Evolutionary conservation across 768 basidiomycete species (phyloP).

Genomic region (Lactarius sp.): DNA sequence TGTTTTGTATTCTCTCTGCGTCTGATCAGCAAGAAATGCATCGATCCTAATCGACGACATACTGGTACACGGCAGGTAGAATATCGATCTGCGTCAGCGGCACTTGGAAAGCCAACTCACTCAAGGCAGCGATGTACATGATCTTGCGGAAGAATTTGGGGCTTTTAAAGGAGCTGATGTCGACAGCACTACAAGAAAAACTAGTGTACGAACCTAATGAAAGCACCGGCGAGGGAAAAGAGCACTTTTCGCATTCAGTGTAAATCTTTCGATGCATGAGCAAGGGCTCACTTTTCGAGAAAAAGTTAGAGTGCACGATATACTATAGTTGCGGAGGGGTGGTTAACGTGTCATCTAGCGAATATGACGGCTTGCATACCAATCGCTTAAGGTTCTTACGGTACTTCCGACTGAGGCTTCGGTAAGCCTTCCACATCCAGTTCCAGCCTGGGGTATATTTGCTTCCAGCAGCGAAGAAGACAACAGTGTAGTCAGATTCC

Average conservation of each 20-base stretch:
- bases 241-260: conserved; percentile 52
- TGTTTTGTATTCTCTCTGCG: conserved; percentile 72
- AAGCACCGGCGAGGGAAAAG: conserved; percentile 81
- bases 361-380: conserved; percentile 38
- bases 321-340: conserved; percentile 41
- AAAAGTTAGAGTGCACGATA: conserved; percentile 84
- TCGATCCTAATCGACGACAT: conserved; percentile 30
- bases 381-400: conserved; percentile 83
- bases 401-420: conserved; percentile 75
- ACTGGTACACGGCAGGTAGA: conserved; percentile 79
- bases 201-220: conserved; percentile 59
- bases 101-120: conserved; percentile 68
- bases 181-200: neutral
- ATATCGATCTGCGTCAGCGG: conserved; percentile 88
- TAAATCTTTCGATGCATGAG: neutral
- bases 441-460: conserved; percentile 75
- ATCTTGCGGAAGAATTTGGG: conserved; percentile 91
- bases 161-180: conserved; percentile 35
- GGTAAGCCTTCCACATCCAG: conserved; percentile 90
- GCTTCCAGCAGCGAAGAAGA: conserved; percentile 81
- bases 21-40: neutral
- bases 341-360: conserved; percentile 17
- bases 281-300: conserved; percentile 64
- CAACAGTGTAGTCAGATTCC: conserved; percentile 83
- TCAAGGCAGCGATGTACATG: conserved; percentile 68